Evolutionary conservation across 306 rosid genomes (phyloP), one percentile per base, ranked within the genome.

Genomic region (Myrica gale): DNA sequence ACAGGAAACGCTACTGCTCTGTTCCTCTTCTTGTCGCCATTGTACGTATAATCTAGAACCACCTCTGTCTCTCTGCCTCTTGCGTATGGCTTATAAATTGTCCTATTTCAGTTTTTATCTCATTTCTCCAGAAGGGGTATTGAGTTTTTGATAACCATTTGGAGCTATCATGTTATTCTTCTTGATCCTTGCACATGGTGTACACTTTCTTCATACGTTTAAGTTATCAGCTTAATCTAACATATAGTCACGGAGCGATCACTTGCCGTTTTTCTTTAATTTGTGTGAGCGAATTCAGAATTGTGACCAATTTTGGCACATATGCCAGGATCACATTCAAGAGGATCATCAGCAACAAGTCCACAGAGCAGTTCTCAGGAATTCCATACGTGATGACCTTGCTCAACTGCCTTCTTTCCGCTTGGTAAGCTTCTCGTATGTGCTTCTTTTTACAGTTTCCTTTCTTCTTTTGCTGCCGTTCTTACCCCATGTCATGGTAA

Each of bases 21-120:
- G 68, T 95, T 95, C 86, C 99, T 95, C 88, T 95, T 90, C 93
- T 81, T 95, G 80, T 70, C 99, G 26, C 99, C 99, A 23, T 75
- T 79, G 99, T 95, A 90, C 37, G 88, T 50, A 68, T 57, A 60
- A 15, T 20, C 42, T 47, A 19, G 56, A 41, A 21, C 51, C 51
- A 74, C 45, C 52, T 71, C 73, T 44, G 56, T 70, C 10, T 53
- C 63, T 58, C 32, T 66, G 69, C 39, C 69, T 53, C 42, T 37
- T 68, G 17, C 7, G 26, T 15, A 32, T 51, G 11, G 15, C 21
- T 20, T 15, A 19, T 15, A 6, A 56, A 21, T 0, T 26, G 10
- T 52, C 9, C 39, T 45, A 10, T 45, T 48, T 8, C 54, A n/a
- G 23, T 67, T 46, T 53, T 17, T 42, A n/a, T 7, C 41, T 11